phyloP scores from a whole-genome alignment of 1,284 basidiomycete species.

The Leccinum idahoense region DNA sequence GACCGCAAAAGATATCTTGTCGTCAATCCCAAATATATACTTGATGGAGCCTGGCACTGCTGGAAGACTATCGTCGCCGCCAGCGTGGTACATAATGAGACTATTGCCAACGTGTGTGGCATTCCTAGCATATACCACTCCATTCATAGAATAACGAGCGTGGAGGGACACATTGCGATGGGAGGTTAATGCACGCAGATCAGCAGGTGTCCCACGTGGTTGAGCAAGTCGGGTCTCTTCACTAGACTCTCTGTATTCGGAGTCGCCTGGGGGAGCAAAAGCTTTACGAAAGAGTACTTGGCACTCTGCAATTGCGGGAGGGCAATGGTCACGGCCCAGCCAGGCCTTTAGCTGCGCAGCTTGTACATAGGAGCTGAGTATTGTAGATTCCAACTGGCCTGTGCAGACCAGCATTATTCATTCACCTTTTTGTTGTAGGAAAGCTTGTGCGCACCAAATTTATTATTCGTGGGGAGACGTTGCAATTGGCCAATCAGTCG shows the following conservation, averaged over 20 bases:
- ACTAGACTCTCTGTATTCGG: background rate
- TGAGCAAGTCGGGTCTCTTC: background rate
- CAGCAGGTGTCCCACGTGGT: background rate
- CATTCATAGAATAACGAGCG: background rate
- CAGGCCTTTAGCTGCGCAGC: constrained; percentile 3
- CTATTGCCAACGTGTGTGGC: constrained; percentile 4
- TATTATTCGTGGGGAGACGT: too few relatives aligned
- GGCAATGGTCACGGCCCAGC: background rate
- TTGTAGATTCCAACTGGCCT: constrained; percentile 7
- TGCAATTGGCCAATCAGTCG: constrained; percentile 11
- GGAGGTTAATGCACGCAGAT: background rate
- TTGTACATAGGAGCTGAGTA: background rate
- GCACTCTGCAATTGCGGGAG: constrained; percentile 3
- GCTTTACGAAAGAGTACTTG: constrained; percentile 3
- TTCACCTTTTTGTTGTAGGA: background rate
- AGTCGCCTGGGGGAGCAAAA: background rate
- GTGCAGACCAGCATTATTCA: background rate
- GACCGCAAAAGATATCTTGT: constrained; percentile 4
- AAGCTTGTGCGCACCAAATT: background rate
- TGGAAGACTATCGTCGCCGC: background rate
- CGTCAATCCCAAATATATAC: constrained; percentile 5
- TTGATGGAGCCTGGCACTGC: constrained; percentile 5
- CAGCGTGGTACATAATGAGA: constrained; percentile 3
- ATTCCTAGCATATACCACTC: constrained; percentile 1
- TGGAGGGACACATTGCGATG: background rate